Percentiles rank a stretch among this genome's conserved stretches.
phyloP scores from a whole-genome alignment of 2,329 filamentous ascomycete genomes.

The Ceratocystis variospora region DNA sequence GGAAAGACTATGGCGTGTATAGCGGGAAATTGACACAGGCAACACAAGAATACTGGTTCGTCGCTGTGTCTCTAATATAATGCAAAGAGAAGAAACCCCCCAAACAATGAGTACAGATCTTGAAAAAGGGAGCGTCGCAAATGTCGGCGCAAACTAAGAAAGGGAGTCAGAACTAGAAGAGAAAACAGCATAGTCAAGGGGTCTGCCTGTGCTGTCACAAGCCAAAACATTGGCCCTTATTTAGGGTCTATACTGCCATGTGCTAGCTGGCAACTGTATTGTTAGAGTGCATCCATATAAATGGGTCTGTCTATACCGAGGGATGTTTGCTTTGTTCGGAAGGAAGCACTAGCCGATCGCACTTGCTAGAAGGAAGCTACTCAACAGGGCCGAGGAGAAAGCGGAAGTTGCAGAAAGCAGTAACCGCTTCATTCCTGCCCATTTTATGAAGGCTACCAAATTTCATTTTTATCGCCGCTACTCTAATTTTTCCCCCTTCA shows the following conservation, averaged over 20 bases:
- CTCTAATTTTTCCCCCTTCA: background rate
- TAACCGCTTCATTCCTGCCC: background rate
- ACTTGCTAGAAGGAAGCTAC: conserved; percentile 3
- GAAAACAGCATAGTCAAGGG: conserved; percentile 3
- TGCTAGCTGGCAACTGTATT: background rate
- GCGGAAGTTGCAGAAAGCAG: background rate
- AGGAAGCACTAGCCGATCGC: background rate
- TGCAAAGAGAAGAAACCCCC: too few species aligned
- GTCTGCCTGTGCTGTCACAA: background rate
- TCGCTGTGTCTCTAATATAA: too few species aligned
- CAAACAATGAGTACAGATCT: too few species aligned
- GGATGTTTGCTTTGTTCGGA: background rate
- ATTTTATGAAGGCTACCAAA: background rate
- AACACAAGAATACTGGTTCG: too few species aligned
- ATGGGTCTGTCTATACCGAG: background rate
- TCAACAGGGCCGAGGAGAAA: background rate
- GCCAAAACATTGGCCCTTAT: background rate
- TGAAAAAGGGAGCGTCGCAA: too few species aligned
- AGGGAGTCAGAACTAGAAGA: background rate
- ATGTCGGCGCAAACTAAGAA: background rate
- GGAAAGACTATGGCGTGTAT: background rate
- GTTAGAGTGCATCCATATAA: background rate
- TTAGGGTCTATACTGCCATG: background rate
- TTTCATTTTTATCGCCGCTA: background rate
- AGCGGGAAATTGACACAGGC: background rate